Percentiles rank a stretch among this genome's conserved stretches.
phyloP scores from a whole-genome alignment of 129 eudicot species.

The Daucus carota region DH1_v3.0 NC_030385.2:4276501-4277000 shows the following conservation, averaged over 20 bases:
- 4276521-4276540: conserved; percentile 93
- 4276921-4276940: conserved; percentile 97
- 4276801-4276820: conserved; percentile 83
- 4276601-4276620: conserved; percentile 86
- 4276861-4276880: conserved; percentile 83
- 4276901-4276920: conserved; percentile 75
- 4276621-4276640: conserved; percentile 91
- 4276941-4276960: conserved; percentile 93
- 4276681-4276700: conserved; percentile 52
- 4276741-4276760: conserved; percentile 95
- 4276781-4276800: conserved; percentile 85
- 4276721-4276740: conserved; percentile 99
- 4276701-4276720: conserved; percentile 74
- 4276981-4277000: conserved; percentile 71
- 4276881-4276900: conserved; percentile 75
- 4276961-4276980: conserved; percentile 97
- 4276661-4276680: conserved; percentile 92
- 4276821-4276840: conserved; percentile 79
- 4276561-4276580: conserved; percentile 96
- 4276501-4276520: conserved; percentile 90
- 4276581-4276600: conserved; percentile 72
- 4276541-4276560: conserved; percentile 95
- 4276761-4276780: conserved; percentile 99
- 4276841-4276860: conserved; percentile 86
- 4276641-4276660: conserved; percentile 68